Percentiles rank a stretch among this genome's conserved stretches.
These are phyloP conservation scores for Phytopythium helicoides DNA, from an alignment of 352 stramenopile genomes.

Conservation along the genomic window DNA sequence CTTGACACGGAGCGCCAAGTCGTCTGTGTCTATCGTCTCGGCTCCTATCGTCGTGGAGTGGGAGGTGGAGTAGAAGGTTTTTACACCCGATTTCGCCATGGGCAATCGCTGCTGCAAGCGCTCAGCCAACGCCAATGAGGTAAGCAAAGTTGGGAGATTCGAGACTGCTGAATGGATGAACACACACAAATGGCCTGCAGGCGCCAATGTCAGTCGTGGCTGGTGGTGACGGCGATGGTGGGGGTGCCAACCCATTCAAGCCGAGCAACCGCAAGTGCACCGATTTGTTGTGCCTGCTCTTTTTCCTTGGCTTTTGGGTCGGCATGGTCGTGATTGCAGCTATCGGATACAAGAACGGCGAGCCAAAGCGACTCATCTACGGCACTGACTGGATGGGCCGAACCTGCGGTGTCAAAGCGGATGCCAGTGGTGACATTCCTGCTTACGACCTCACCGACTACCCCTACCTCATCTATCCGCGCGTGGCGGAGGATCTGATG, in stretches of 20 bases:
- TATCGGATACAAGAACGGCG: slow-evolving; percentile 57
- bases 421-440: slow-evolving; percentile 35
- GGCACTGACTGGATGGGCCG: slow-evolving; percentile 70
- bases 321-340: slow-evolving; percentile 69
- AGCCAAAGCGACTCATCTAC: slow-evolving; percentile 76
- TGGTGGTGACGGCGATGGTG: background rate
- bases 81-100: slow-evolving; percentile 9
- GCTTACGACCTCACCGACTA: slow-evolving; percentile 70
- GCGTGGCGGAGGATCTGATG: slow-evolving; percentile 57
- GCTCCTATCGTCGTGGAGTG: no score
- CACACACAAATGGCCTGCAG: background rate
- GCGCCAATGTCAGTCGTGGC: background rate
- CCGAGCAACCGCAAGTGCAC: slow-evolving; percentile 73
- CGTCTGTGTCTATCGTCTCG: no score
- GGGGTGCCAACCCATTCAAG: slow-evolving; percentile 62
- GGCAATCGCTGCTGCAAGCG: slow-evolving; percentile 20
- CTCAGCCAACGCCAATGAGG: slow-evolving; percentile 12
- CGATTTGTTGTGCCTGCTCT: slow-evolving; percentile 61
- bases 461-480: slow-evolving; percentile 70
- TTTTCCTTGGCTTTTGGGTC: slow-evolving; percentile 56
- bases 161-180: background rate
- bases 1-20: background rate
- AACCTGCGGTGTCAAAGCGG: slow-evolving; percentile 54
- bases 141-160: background rate
- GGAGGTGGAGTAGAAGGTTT: no score